Percentiles rank a stretch among this genome's conserved stretches.
Evolutionary conservation across 2,329 filamentous ascomycete genomes (phyloP).

Genomic region (Pseudogymnoascus sp.): DNA sequence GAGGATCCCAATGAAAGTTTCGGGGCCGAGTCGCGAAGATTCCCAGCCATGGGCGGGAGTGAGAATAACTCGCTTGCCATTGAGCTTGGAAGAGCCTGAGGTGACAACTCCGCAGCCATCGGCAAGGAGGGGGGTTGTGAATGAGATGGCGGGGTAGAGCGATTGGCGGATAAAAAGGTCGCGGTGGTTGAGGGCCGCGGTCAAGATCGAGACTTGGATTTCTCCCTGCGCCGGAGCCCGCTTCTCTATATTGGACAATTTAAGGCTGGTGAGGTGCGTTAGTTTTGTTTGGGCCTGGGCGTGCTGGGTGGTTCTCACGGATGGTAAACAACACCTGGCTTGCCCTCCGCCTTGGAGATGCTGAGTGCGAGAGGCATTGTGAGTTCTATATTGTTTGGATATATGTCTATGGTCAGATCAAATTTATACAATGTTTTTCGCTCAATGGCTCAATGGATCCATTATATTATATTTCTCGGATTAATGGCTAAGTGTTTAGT

Average conservation of each 20-base stretch:
- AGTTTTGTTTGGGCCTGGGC: slow-evolving; percentile 14
- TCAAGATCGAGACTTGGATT: slow-evolving; percentile 67
- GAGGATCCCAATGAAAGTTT: slow-evolving; percentile 58
- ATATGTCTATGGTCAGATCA: background rate
- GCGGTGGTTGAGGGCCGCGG: slow-evolving; percentile 86
- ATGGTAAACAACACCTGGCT: slow-evolving; percentile 84
- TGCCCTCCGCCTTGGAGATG: slow-evolving; percentile 65
- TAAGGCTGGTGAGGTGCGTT: slow-evolving; percentile 43
- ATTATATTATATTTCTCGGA: background rate
- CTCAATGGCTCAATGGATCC: background rate
- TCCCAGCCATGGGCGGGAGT: slow-evolving; percentile 76
- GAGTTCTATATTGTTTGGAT: slow-evolving; percentile 5
- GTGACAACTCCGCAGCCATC: slow-evolving; percentile 76
- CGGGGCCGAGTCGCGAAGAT: slow-evolving; percentile 63
- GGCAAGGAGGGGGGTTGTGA: slow-evolving; percentile 69
- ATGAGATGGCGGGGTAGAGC: slow-evolving; percentile 80
- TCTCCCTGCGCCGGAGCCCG: slow-evolving; percentile 59
- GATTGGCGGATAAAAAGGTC: slow-evolving; percentile 92
- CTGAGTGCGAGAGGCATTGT: slow-evolving; percentile 24
- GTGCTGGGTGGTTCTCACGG: slow-evolving; percentile 43
- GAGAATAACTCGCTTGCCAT: slow-evolving; percentile 67
- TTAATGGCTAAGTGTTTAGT: background rate
- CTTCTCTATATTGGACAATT: slow-evolving; percentile 53
- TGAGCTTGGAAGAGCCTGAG: slow-evolving; percentile 40
- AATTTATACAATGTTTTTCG: background rate